A percentile compares a stretch with the other conserved stretches of the same genome.
These are phyloP conservation scores for Botrytis porri DNA, from an alignment of 2,329 filamentous ascomycete genomes.

Conservation along the genomic window DNA sequence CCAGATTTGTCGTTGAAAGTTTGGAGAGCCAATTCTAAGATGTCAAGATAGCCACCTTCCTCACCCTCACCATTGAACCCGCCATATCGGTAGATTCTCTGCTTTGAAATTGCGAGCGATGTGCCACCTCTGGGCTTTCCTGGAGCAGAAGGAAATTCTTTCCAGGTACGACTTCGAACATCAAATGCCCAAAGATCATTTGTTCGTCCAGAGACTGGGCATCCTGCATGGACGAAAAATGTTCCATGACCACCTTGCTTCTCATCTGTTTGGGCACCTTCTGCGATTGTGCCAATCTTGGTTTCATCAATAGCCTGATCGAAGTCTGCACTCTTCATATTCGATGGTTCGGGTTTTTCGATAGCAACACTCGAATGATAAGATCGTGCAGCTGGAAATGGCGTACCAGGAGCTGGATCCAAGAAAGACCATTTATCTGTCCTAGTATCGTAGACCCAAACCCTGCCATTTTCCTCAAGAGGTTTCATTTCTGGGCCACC, in stretches of 20 bases:
- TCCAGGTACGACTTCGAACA: conserved; percentile 62
- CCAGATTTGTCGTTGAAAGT: conserved; percentile 51
- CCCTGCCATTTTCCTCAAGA: conserved; percentile 68
- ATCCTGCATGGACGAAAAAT: conserved; percentile 75
- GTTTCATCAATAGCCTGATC: conserved; percentile 47
- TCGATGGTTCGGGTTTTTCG: conserved; percentile 46
- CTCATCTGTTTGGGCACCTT: conserved; percentile 54
- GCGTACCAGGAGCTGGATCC: conserved; percentile 50
- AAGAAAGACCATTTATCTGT: conserved; percentile 63
- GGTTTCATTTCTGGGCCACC: conserved; percentile 66
- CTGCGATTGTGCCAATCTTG: conserved; percentile 55
- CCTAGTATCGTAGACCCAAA: conserved; percentile 73
- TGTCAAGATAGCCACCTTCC: conserved; percentile 69
- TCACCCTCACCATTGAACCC: conserved; percentile 72
- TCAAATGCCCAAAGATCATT: conserved; percentile 78
- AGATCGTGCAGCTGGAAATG: conserved; percentile 63
- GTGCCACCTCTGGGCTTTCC: conserved; percentile 64
- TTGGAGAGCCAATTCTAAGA: conserved; percentile 57
- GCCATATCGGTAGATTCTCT: conserved; percentile 73
- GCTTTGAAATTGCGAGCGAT: conserved; percentile 61
- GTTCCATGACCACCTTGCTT: conserved; percentile 64
- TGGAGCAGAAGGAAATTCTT: conserved; percentile 63
- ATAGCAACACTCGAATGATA: conserved; percentile 64
- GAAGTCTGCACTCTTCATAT: conserved; percentile 30
- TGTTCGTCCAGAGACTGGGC: conserved; percentile 57